Conservation (phyloP, 129 eudicot genomes). For the Centella asiatica region DNA sequence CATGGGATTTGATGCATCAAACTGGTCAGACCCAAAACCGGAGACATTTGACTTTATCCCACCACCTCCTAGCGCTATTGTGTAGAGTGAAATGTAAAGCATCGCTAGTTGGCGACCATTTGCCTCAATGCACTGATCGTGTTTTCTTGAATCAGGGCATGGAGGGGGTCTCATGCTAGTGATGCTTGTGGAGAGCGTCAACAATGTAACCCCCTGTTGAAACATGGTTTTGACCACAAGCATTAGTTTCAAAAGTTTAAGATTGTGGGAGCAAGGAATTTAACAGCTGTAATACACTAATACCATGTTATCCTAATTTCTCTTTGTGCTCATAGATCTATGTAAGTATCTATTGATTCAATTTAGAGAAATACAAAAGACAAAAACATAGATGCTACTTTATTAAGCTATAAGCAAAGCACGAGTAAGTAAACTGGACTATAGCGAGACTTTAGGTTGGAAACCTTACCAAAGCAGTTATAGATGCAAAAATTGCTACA, state of each 20-base stretch:
- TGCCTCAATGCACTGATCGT: constrained; percentile 64
- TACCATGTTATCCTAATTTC: no score
- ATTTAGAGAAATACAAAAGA: no score
- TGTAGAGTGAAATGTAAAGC: constrained; percentile 84
- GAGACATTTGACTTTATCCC: constrained; percentile 97
- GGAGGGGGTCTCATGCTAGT: constrained; percentile 86
- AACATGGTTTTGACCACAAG: not conserved
- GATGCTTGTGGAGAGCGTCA: constrained; percentile 68
- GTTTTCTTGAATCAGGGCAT: constrained; percentile 39
- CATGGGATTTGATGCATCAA: constrained; percentile 61
- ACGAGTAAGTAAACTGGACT: no score
- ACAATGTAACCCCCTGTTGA: constrained; percentile 62
- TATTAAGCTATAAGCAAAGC: no score
- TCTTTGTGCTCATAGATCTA: no score
- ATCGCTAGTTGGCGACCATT: constrained; percentile 58
- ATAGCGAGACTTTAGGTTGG: no score
- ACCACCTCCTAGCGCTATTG: constrained; percentile 89
- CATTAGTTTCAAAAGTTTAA: not conserved
- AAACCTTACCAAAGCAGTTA: constrained; percentile 62
- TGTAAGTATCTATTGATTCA: no score
- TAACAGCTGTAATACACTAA: not conserved
- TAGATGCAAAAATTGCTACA: constrained; percentile 73
- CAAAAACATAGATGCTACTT: no score
- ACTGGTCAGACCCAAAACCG: constrained; percentile 94
- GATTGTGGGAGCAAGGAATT: not conserved